Base-by-base conservation (phyloP, 352 stramenopile genomes). In the Phytophthora brassicae region DNA sequence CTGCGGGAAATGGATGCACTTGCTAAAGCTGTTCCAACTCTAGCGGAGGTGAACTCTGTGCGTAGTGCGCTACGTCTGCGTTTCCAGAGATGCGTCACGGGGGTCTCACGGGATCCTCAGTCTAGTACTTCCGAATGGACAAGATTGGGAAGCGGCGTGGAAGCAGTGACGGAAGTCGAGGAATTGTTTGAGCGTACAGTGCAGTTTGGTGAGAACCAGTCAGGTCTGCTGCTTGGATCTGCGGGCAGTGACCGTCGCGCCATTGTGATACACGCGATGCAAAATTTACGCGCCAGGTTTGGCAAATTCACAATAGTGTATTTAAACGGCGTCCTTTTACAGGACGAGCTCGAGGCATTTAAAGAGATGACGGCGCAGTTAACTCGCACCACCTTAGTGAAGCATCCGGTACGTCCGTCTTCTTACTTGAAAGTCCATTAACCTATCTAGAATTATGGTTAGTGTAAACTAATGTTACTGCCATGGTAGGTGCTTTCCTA, bases 291-390 rank as follows among this genome's bases (percentile, higher is more conserved):
- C 14, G 36, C 11, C 11, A 70, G 55, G 16, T 67, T 68, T 20
- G 62, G 77, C 6, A 16, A 49, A 4, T 93, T 92, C 61, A 79
- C 75, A 7, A 43, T 78, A 48, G 79, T 94, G 20, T 92, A 92
- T 51, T 64, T 94, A 4, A 92, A 92, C 33, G 84, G 86, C 31
- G 81, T 82, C 45, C 77, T 91, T 36, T 58, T 95, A 23, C 78
- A 88, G 55, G 93, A 90, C 63, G 86, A 95, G 50, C 80, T 92
- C 16, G 86, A 95, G 60, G 83, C 81, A 13, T 95, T 95, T 53
- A 91, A 91, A 50, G 86, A 95, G 72, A 70, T 95, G 14, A 79
- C 71, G 5, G 77, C 83, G 36, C 83, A 93, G 59, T 75, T 95
- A 8, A 77, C 80, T 35, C 70, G 60, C 3, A 65, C 83, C 46